Evolutionary conservation across 805 yeast species (phyloP), one percentile per base, ranked within the genome.

Genomic region (Ogataea pignaliae): DNA sequence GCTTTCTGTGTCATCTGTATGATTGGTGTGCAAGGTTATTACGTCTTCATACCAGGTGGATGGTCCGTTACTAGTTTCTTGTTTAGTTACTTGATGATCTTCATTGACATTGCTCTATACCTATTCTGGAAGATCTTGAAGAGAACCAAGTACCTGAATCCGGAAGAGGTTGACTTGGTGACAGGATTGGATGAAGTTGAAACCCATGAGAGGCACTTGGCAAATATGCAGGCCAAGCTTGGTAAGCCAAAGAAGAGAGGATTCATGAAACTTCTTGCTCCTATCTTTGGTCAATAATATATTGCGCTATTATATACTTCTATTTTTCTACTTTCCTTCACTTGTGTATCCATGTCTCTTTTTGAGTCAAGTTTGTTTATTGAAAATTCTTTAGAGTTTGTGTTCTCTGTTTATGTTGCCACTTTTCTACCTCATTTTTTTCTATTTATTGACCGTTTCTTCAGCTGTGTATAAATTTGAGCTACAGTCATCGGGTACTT

Each of bases 21-120:
- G 86, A 57, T 77, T 53, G 63, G 78, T 60, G 65, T 80, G 21
- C 78, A 78, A 47, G 95, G 95, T 5, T 88, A 85, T 65, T 66
- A 75, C 2, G 85, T 81, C 1, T 86, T 88, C 63, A 60, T 81
- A 37, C 81, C 81, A 12, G 87, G 85, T 6, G 58, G 67, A 43
- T 87, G 91, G 89, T 61, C 71, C 15, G 71, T 73, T 15, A 71
- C 79, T 45, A 66, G 71, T 9, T 88, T 88, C 64, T 68, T 86
- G 52, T 85, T 79, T 64, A 76, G 76, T 55, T 88, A 88, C 57
- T 68, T 88, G 46, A 82, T 85, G 82, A 72, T 87, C 11, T 85
- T 86, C 46, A 61, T 79, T 40, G 72, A 72, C 44, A 54, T 78
- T 30, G 71, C 53, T 1, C 62, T 78, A n/a, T 81, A 66, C 46